These are phyloP conservation scores for Paracorniculantispora psalliotae DNA, from an alignment of 2,329 filamentous ascomycete species.

Conservation along the genomic window DNA sequence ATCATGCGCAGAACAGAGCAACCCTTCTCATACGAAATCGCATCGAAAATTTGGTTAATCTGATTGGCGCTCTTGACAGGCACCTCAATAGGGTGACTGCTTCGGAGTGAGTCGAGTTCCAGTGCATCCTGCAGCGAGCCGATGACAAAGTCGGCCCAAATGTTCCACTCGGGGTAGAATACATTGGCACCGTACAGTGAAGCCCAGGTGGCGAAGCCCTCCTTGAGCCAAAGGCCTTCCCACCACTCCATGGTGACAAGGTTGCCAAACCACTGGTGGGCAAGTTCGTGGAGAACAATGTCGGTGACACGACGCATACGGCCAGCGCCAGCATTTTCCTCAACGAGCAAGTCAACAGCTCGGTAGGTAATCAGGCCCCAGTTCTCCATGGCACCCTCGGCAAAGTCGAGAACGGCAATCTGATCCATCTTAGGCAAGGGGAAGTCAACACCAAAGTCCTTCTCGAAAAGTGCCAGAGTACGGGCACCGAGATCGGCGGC, in stretches of 20 bases:
- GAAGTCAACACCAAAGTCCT: slow-evolving; percentile 83
- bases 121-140: slow-evolving; percentile 87
- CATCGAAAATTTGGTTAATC: slow-evolving; percentile 97
- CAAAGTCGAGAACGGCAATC: slow-evolving; percentile 93
- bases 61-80: slow-evolving; percentile 93
- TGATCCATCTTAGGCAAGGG: slow-evolving; percentile 46
- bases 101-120: slow-evolving; percentile 81
- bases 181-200: slow-evolving; percentile 74
- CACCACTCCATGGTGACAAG: slow-evolving; percentile 98
- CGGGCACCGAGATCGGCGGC: slow-evolving; percentile 83
- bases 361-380: slow-evolving; percentile 96
- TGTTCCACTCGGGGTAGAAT: slow-evolving; percentile 98
- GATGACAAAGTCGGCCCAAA: slow-evolving; percentile 92
- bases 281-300: slow-evolving; percentile 92
- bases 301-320: slow-evolving; percentile 92
- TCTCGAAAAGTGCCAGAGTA: slow-evolving; percentile 91
- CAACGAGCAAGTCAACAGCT: slow-evolving; percentile 74
- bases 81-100: slow-evolving; percentile 94
- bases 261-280: slow-evolving; percentile 98
- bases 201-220: slow-evolving; percentile 66
- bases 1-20: slow-evolving; percentile 97
- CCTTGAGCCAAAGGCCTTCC: slow-evolving; percentile 96
- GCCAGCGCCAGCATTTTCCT: slow-evolving; percentile 85
- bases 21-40: slow-evolving; percentile 97
- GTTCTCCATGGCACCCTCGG: slow-evolving; percentile 96